Conservation (phyloP, 2,329 filamentous ascomycete genomes). For the Stagonosporopsis chrysanthemi region DNA sequence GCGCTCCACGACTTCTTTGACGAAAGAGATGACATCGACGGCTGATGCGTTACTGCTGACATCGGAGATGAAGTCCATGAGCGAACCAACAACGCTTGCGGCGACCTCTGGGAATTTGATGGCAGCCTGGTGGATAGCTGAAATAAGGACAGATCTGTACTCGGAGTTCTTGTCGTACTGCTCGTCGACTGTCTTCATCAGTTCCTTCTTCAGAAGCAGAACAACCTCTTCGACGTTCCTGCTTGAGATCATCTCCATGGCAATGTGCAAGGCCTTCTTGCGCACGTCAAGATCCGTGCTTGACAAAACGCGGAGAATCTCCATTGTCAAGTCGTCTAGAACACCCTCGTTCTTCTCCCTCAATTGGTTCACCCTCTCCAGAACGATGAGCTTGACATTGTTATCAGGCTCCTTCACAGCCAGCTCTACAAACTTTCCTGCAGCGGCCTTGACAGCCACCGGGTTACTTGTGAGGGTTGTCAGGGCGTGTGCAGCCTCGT, state of each 20-base stretch:
- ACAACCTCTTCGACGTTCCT: slow-evolving; percentile 99
- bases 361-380: slow-evolving; percentile 90
- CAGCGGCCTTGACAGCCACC: slow-evolving; percentile 95
- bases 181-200: slow-evolving; percentile 96
- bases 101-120: slow-evolving; percentile 99
- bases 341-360: slow-evolving; percentile 89
- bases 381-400: slow-evolving; percentile 97
- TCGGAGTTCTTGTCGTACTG: slow-evolving; percentile 83
- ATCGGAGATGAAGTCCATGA: slow-evolving; percentile 99
- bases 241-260: slow-evolving; percentile 97
- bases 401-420: slow-evolving; percentile 98
- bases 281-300: slow-evolving; percentile 96
- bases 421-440: slow-evolving; percentile 93
- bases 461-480: slow-evolving; percentile 95
- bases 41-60: slow-evolving; percentile 98
- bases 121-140: slow-evolving; percentile 96
- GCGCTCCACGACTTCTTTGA: slow-evolving; percentile 98
- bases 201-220: slow-evolving; percentile 93
- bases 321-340: slow-evolving; percentile 94
- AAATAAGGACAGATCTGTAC: slow-evolving; percentile 84
- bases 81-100: slow-evolving; percentile 90
- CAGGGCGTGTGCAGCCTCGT: slow-evolving; percentile 94
- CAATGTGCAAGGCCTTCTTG: slow-evolving; percentile 86
- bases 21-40: slow-evolving; percentile 96
- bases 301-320: slow-evolving; percentile 91